Conservation (phyloP, 768 basidiomycete genomes). For the Zangia roseola region DNA sequence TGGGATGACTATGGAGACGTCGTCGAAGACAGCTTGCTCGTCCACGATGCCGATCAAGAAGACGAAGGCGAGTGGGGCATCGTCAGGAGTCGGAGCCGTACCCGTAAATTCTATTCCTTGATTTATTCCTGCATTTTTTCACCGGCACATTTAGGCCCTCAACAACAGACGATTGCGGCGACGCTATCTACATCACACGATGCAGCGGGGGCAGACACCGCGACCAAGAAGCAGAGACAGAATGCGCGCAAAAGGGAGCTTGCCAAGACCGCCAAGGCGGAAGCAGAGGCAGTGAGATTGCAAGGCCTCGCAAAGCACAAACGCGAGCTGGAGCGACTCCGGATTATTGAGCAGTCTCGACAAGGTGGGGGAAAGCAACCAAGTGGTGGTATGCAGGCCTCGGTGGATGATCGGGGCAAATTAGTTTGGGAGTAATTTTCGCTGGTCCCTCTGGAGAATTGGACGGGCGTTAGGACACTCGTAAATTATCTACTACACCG, state of each 20-base stretch:
- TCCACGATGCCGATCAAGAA: constrained; percentile 65
- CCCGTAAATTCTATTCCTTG: constrained; percentile 36
- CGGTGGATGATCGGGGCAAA: constrained; percentile 55
- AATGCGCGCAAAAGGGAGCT: constrained; percentile 61
- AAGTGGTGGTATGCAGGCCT: constrained; percentile 62
- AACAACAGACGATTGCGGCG: constrained; percentile 11
- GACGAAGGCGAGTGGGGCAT: constrained; percentile 79
- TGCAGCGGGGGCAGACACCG: constrained; percentile 40
- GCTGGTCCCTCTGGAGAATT: constrained; percentile 3
- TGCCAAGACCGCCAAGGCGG: constrained; percentile 55
- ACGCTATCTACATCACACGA: constrained; percentile 10
- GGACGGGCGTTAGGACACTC: constrained; percentile 1
- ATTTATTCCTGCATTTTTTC: not conserved
- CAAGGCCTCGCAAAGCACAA: constrained; percentile 56
- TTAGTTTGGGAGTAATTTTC: constrained; percentile 50
- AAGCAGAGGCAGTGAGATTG: constrained; percentile 50
- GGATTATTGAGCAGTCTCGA: constrained; percentile 45
- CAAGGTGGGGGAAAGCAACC: constrained; percentile 27
- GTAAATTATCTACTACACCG: constrained; percentile 25
- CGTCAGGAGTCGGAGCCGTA: constrained; percentile 54
- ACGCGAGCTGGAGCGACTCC: constrained; percentile 53
- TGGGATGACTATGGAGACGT: constrained; percentile 81
- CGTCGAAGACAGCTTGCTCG: constrained; percentile 35
- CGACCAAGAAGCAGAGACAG: constrained; percentile 70
- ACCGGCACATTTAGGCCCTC: constrained; percentile 11